phyloP scores from a whole-genome alignment of 2,329 filamentous ascomycete genomes.

The Aspergillus tubingensis region DNA sequence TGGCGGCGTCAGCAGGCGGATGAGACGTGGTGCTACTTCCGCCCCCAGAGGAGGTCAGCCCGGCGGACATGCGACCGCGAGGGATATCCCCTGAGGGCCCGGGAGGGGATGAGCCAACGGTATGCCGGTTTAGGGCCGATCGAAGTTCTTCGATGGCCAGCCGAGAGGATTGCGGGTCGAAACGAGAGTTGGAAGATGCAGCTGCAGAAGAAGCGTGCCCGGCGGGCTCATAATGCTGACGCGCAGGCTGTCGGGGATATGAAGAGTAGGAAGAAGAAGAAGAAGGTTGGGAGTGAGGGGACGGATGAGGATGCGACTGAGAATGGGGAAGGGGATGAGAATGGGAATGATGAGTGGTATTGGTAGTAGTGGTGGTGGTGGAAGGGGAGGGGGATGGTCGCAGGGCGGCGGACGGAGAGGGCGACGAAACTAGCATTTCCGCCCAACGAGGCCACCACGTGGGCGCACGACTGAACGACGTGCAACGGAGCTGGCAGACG shows the following conservation, averaged over 20 bases:
- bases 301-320: conserved; percentile 16
- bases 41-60: conserved; percentile 36
- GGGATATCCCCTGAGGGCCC: conserved; percentile 37
- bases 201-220: conserved; percentile 22
- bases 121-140: conserved; percentile 41
- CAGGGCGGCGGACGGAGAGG: conserved; percentile 43
- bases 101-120: conserved; percentile 38
- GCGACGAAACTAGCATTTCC: conserved; percentile 46
- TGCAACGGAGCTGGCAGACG: conserved; percentile 28
- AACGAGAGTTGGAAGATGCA: conserved; percentile 23
- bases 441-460: conserved; percentile 39
- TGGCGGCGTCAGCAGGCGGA: conserved; percentile 18
- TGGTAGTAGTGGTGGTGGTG: conserved; percentile 18
- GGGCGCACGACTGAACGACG: conserved; percentile 40
- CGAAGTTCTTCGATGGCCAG: conserved; percentile 45
- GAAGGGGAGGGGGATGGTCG: conserved; percentile 34
- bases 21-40: conserved; percentile 27
- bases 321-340: conserved; percentile 18
- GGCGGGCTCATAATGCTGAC: conserved; percentile 35
- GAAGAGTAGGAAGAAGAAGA: conserved; percentile 16
- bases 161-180: conserved; percentile 38
- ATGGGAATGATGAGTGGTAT: conserved; percentile 19
- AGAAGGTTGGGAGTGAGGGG: conserved; percentile 14
- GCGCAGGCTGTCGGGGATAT: conserved; percentile 14
- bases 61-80: conserved; percentile 38